Conservation (phyloP, 768 basidiomycete genomes). For the Pholiota molesta region DNA sequence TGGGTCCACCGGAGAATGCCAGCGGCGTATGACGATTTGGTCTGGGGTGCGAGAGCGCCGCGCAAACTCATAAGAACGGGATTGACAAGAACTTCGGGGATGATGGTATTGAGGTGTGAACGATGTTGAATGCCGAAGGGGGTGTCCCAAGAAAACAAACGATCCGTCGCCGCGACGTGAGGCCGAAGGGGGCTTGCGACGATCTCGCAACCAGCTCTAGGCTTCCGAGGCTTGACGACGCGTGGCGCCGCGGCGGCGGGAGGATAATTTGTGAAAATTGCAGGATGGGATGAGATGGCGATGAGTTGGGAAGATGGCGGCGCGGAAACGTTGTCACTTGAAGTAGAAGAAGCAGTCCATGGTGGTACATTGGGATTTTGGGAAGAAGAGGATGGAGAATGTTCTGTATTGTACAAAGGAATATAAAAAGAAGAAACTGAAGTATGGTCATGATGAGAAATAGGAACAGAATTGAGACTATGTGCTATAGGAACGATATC, state of each 20-base stretch:
- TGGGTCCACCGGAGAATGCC: slow-evolving; percentile 37
- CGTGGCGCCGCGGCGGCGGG: too few relatives aligned
- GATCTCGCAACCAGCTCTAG: neutral
- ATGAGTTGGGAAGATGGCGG: too few relatives aligned
- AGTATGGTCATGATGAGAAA: too few relatives aligned
- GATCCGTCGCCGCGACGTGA: slow-evolving; percentile 18
- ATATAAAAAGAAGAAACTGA: too few relatives aligned
- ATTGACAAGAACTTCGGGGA: neutral
- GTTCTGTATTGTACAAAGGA: too few relatives aligned
- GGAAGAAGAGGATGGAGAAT: neutral
- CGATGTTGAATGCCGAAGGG: slow-evolving; percentile 10
- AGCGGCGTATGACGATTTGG: slow-evolving; percentile 32
- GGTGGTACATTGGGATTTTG: too few relatives aligned
- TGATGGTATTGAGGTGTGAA: neutral
- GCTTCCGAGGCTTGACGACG: neutral
- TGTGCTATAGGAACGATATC: too few relatives aligned
- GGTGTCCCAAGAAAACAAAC: slow-evolving; percentile 20
- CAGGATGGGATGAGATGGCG: neutral
- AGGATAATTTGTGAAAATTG: neutral
- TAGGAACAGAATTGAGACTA: too few relatives aligned
- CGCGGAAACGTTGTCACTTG: too few relatives aligned
- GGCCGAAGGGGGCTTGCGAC: slow-evolving; percentile 13
- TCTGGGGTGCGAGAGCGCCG: slow-evolving; percentile 21
- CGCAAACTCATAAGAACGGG: slow-evolving; percentile 8
- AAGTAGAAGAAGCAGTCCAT: too few relatives aligned